Evolutionary conservation across 2,329 filamentous ascomycete species (phyloP).

Genomic region (Thielaviopsis ethacetica): DNA sequence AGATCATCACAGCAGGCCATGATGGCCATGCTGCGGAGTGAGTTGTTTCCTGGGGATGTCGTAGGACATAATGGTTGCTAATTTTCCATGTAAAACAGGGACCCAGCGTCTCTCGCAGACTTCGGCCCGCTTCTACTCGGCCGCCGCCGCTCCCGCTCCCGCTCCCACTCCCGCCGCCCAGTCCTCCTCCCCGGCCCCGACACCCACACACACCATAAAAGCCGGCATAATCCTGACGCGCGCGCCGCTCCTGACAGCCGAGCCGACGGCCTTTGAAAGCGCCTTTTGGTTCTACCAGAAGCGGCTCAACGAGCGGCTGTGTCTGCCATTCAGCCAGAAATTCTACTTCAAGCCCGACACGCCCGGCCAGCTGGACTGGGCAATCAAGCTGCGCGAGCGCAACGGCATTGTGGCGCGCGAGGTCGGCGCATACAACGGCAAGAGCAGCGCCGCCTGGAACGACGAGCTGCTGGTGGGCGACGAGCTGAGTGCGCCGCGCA

Average conservation of each 20-base stretch:
- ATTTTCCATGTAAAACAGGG: neutral
- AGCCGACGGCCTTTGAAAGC: conserved; percentile 76
- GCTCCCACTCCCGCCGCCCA: conserved; percentile 12
- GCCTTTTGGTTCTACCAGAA: conserved; percentile 95
- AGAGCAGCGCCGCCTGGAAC: conserved; percentile 61
- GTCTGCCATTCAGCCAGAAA: conserved; percentile 70
- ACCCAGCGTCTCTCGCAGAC: neutral
- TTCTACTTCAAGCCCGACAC: conserved; percentile 94
- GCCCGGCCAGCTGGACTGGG: conserved; percentile 73
- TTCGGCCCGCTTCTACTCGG: conserved; percentile 13
- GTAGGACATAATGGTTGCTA: too few species aligned
- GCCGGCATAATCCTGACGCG: conserved; percentile 72
- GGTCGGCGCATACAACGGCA: conserved; percentile 67
- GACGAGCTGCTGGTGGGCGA: conserved; percentile 75
- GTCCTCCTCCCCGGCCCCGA: conserved; percentile 11
- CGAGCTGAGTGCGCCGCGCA: conserved; percentile 43
- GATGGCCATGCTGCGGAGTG: conserved; percentile 7
- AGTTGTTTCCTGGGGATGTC: neutral
- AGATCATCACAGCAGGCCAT: conserved; percentile 4
- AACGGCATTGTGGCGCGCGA: conserved; percentile 61
- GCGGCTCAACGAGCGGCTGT: conserved; percentile 82
- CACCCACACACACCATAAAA: conserved; percentile 31
- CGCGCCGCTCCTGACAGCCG: conserved; percentile 69
- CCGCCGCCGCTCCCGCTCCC: conserved; percentile 11
- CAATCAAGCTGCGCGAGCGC: conserved; percentile 65